Evolutionary conservation across 805 yeast species (phyloP).

Genomic region (Candida nonsorbophila): DNA sequence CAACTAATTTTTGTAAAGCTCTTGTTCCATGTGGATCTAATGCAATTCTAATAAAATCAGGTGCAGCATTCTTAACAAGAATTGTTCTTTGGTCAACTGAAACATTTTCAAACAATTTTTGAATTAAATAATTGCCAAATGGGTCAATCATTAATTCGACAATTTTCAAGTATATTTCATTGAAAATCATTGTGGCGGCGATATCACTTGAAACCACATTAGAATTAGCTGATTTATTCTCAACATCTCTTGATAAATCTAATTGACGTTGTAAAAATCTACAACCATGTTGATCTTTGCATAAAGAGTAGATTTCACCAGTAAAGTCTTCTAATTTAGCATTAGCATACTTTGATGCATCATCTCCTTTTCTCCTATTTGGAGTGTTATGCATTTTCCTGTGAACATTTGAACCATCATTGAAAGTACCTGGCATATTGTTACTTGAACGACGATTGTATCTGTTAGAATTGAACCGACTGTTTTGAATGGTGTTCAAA

Average conservation of each 20-base stretch:
- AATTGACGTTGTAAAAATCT: slow-evolving; percentile 85
- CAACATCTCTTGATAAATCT: slow-evolving; percentile 48
- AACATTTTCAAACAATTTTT: slow-evolving; percentile 79
- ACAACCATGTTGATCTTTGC: slow-evolving; percentile 97
- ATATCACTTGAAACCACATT: slow-evolving; percentile 21
- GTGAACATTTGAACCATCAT: slow-evolving; percentile 33
- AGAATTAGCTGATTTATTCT: slow-evolving; percentile 6
- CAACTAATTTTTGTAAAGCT: slow-evolving; percentile 88
- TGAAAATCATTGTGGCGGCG: slow-evolving; percentile 72
- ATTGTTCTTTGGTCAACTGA: slow-evolving; percentile 61
- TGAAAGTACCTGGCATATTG: slow-evolving; percentile 2
- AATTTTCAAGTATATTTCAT: slow-evolving; percentile 71
- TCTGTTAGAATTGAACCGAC: slow-evolving; percentile 5
- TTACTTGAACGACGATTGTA: slow-evolving; percentile 5
- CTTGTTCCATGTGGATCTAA: slow-evolving; percentile 94
- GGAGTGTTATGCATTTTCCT: slow-evolving; percentile 33
- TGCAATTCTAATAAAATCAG: slow-evolving; percentile 74
- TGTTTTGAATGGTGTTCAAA: slow-evolving; percentile 7
- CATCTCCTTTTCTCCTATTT: slow-evolving; percentile 49
- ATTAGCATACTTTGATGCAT: slow-evolving; percentile 63
- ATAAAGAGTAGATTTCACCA: slow-evolving; percentile 71
- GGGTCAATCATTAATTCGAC: slow-evolving; percentile 92
- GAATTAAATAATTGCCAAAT: slow-evolving; percentile 94
- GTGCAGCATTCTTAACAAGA: slow-evolving; percentile 66
- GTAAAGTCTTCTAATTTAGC: slow-evolving; percentile 64